These are phyloP conservation scores for Myriosclerotinia duriaeana DNA, from an alignment of 2,329 filamentous ascomycete genomes.

Conservation along the genomic window DNA sequence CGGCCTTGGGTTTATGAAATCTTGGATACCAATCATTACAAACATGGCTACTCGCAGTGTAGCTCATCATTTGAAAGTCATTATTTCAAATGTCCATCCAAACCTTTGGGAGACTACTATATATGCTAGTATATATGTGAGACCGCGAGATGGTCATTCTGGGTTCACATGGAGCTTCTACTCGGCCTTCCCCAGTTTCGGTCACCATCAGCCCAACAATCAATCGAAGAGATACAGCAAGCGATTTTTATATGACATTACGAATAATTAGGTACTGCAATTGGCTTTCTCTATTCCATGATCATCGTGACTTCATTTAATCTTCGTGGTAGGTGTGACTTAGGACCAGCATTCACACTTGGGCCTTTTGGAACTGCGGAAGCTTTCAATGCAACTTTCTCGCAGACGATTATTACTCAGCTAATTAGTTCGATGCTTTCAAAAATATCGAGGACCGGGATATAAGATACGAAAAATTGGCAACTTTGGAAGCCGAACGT, in stretches of 20 bases:
- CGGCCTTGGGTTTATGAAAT: background rate
- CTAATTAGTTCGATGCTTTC: background rate
- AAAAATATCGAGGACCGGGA: too few species aligned
- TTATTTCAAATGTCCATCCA: background rate
- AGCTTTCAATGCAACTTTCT: background rate
- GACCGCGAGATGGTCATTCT: background rate
- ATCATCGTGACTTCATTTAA: too few species aligned
- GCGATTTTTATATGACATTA: too few species aligned
- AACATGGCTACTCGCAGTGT: background rate
- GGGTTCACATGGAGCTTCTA: background rate
- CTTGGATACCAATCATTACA: background rate
- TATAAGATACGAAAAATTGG: too few species aligned
- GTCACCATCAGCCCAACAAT: background rate
- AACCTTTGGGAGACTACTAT: too few species aligned
- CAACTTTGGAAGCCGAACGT: too few species aligned
- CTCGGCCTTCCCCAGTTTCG: background rate
- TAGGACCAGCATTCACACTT: background rate
- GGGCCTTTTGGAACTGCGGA: background rate
- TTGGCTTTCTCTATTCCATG: too few species aligned
- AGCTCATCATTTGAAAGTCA: background rate
- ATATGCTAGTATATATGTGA: too few species aligned
- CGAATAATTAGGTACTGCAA: too few species aligned
- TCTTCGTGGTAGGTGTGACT: too few species aligned
- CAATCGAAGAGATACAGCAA: background rate
- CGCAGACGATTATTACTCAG: background rate